Evolutionary conservation across 78 protist genomes (phyloP).

Genomic region (Dictyostelium purpureum): DNA sequence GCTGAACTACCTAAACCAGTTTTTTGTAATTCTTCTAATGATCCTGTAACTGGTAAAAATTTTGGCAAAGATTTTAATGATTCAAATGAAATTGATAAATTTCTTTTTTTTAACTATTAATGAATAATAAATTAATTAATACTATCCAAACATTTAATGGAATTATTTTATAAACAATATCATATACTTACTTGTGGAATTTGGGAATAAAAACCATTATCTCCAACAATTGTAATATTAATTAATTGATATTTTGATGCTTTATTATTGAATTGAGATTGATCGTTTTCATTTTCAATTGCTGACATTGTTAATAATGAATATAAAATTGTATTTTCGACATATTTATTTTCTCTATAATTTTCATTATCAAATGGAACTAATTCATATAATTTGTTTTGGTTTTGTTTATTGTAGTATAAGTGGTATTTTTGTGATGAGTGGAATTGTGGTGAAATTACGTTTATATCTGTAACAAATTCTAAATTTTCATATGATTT

Average conservation of each 20-base stretch:
- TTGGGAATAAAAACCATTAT: constrained; percentile 89
- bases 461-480: background rate
- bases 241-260: constrained; percentile 4
- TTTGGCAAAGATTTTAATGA: constrained; percentile 68
- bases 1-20: constrained; percentile 94
- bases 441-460: constrained; percentile 76
- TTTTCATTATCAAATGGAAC: background rate
- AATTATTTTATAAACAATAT: background rate
- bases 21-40: constrained; percentile 75
- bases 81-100: constrained; percentile 37
- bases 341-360: constrained; percentile 66
- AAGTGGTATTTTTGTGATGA: constrained; percentile 37
- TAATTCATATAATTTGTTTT: background rate
- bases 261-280: background rate
- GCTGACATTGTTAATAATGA: background rate
- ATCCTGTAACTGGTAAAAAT: background rate
- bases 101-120: constrained; percentile 22
- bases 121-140: background rate
- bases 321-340: constrained; percentile 50
- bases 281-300: background rate
- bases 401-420: background rate
- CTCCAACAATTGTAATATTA: constrained; percentile 73
- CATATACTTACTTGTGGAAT: constrained; percentile 46
- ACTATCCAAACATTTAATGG: background rate
- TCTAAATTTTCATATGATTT: background rate